These are phyloP conservation scores for Magnolia sinica DNA, from an alignment of 164 flowering plant genomes.

Conservation along the genomic window DNA sequence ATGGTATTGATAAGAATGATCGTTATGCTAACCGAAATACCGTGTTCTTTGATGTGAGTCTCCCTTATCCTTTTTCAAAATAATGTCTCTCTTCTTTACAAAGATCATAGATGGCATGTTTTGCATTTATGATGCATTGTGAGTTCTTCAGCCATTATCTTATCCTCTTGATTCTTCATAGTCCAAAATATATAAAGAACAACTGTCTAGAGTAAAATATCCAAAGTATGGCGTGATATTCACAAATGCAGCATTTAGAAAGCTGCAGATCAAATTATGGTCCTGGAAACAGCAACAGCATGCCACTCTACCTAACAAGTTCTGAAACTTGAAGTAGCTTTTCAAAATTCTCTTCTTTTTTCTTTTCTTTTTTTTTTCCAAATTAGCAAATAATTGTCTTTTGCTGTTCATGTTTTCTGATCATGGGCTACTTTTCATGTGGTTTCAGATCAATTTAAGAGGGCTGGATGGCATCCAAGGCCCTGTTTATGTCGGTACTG, in stretches of 20 bases:
- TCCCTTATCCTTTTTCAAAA: not conserved
- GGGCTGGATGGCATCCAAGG: constrained; percentile 66
- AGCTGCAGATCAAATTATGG: no score
- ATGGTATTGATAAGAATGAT: constrained; percentile 66
- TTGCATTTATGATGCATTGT: not conserved
- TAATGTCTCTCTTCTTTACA: not conserved
- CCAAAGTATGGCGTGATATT: not conserved
- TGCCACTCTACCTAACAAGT: no score
- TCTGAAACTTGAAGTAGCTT: no score
- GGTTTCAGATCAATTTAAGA: constrained; percentile 51
- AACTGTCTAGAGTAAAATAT: not conserved
- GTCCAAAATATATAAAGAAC: not conserved
- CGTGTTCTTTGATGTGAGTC: constrained; percentile 60
- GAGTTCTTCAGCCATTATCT: not conserved
- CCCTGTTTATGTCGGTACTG: constrained; percentile 60
- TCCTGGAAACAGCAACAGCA: no score
- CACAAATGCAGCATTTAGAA: no score
- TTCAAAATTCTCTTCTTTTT: not conserved
- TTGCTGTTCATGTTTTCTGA: not conserved
- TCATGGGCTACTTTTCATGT: not conserved
- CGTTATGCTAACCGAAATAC: constrained; percentile 64
- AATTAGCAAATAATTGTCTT: not conserved
- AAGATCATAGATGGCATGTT: not conserved
- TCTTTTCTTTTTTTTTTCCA: not conserved
- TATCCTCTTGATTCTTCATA: not conserved